phyloP scores from a whole-genome alignment of 106 monocot species.

The Phalaenopsis equestris region DNA sequence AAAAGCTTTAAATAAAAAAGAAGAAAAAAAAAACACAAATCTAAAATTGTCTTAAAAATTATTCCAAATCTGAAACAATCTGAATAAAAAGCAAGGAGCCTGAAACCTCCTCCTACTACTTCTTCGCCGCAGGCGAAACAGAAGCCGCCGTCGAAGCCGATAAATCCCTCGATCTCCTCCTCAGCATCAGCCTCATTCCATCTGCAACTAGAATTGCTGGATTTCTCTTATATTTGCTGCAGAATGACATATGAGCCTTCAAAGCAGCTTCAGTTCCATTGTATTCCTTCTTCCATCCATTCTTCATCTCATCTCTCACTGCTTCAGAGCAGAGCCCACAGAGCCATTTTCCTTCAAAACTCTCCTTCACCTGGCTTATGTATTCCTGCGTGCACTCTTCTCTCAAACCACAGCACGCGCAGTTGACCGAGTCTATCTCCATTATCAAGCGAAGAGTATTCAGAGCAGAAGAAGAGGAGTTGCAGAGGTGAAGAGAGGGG shows the following conservation, averaged over 20 bases:
- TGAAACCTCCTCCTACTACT: background rate
- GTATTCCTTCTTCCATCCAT: constrained; percentile 10
- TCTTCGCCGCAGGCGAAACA: background rate
- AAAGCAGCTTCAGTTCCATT: constrained; percentile 32
- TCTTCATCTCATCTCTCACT: constrained; percentile 63
- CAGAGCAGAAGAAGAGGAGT: background rate
- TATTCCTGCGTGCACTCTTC: constrained; percentile 84
- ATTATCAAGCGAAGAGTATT: background rate
- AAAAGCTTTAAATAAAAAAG: background rate
- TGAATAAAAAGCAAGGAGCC: background rate
- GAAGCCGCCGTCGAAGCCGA: background rate
- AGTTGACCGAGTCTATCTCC: constrained; percentile 13
- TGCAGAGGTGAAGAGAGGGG: background rate
- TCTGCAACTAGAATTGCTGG: constrained; percentile 40
- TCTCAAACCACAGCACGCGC: constrained; percentile 55
- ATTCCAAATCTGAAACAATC: background rate
- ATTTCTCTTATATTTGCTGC: constrained; percentile 48
- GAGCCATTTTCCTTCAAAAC: constrained; percentile 57
- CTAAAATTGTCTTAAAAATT: background rate
- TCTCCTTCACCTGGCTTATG: constrained; percentile 38
- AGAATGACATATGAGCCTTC: constrained; percentile 43
- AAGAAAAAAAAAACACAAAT: background rate
- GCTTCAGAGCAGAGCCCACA: constrained; percentile 84
- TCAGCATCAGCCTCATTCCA: constrained; percentile 50
- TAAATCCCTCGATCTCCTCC: constrained; percentile 23